These are phyloP conservation scores for Gossypium schwendimanii DNA, from an alignment of 441 rosid genomes.

Conservation along the genomic window DNA sequence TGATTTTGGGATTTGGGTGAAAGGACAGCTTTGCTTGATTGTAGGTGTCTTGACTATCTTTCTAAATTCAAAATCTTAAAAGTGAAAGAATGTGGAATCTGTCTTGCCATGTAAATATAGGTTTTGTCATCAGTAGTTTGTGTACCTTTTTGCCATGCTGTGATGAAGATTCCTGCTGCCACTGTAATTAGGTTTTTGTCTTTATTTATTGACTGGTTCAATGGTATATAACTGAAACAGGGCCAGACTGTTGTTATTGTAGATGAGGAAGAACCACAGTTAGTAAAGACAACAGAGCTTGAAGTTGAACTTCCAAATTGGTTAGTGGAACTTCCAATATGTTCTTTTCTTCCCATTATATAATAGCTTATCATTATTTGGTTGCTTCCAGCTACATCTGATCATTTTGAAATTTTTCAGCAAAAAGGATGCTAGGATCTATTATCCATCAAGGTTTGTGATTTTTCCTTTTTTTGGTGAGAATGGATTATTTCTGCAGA, in stretches of 20 bases:
- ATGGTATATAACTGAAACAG: conserved; percentile 18
- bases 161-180: background rate
- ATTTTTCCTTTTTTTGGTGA: background rate
- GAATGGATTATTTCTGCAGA: conserved; percentile 2
- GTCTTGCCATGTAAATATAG: background rate
- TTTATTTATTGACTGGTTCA: conserved; percentile 13
- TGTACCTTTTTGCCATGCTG: background rate
- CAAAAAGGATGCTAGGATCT: conserved; percentile 45
- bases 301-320: conserved; percentile 40
- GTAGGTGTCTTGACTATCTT: background rate
- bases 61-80: background rate
- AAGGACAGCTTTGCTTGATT: background rate
- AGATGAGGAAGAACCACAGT: conserved; percentile 67
- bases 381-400: conserved; percentile 13
- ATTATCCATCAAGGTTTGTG: conserved; percentile 78
- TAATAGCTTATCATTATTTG: conserved; percentile 11
- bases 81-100: background rate
- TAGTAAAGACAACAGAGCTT: conserved; percentile 26
- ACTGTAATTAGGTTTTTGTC: background rate
- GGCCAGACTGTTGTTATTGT: conserved; percentile 45
- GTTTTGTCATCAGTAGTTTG: background rate
- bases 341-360: conserved; percentile 3
- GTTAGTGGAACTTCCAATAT: conserved; percentile 27
- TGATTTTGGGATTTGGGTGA: background rate
- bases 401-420: conserved; percentile 35